Evolutionary conservation across 345 rosid genomes (phyloP), one percentile per base, ranked within the genome.

Genomic region (Ceriops zippeliana): DNA sequence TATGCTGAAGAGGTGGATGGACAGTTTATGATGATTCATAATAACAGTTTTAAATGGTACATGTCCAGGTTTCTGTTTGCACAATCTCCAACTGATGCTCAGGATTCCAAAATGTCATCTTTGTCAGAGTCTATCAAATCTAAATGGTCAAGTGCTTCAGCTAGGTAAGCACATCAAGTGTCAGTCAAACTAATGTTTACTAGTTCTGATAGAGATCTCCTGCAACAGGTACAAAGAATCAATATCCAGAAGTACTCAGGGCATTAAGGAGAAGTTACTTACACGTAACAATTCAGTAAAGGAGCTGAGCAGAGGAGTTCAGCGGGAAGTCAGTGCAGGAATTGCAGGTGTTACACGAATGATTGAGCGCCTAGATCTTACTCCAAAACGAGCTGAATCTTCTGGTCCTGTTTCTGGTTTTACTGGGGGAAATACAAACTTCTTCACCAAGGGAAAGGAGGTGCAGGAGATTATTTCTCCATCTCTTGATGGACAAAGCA

Each of bases 231-330:
- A 86, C 80, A 93, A 89, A 76, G 96, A 93, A 63, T 86, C 97
- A 2, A 79, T 93, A 73, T 85, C 87, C 8, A 93, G 85, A 85
- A 70, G 96, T 66, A 89, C 90, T 51, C 81, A 77, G 69, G 93
- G 87, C 62, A 81, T 91, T 42, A 93, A 91, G 81, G 97, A 93
- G 82, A 91, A 85, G 83, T 78, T 93, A 32, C 80, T 90, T 78
- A 84, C 96, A 28, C 90, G 84, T 27, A 93, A 93, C 67, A 86
- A 60, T 75, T 86, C 91, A 0, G 86, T 91, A 32, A 91, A 87
- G 88, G 96, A 90, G 82, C 79, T 93, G 75, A 86, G 97, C 84
- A 89, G 82, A 77, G 97, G 87, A 71, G 92, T 90, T 17, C 93
- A 93, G 81, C 83, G 90, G 35, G 97, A 93, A 79, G 82, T 93